Base-by-base conservation (phyloP, 2,329 filamentous ascomycete species). In the Exophiala bonariae region DNA sequence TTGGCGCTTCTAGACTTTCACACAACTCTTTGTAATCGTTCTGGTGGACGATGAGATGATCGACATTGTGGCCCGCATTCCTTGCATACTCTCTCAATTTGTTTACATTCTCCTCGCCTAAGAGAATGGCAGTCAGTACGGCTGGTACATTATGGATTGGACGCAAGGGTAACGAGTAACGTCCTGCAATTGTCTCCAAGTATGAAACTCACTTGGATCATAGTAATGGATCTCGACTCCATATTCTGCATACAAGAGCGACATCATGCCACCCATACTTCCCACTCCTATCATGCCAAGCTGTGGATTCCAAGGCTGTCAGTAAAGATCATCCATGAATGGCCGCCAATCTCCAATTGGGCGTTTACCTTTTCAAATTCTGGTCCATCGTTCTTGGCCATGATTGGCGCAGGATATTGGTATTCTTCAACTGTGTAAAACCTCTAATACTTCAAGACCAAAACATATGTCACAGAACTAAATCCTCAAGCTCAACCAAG, bases 231-330 rank as follows among this genome's bases (percentile, higher is more conserved):
- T 75, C 17, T 76, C 64, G 22, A 78, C 65, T 23, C 73, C 77
- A 36, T 78, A 68, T 54, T 83, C 80, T 13, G 79, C 79, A 50
- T 82, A 78, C 3, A 82, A 69, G 11, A 83, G 65, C 8, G 77
- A 71, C 73, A 83, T 78, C 47, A 75, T 77, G 3, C 73, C 75
- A n/a, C 80, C 81, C 77, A 82, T 84, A 56, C 72, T 76, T 3
- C 79, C 79, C 14, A 74, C 77, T 17, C 78, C 79, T 37, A 57
- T 41, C 49, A 59, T 54, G 36, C 54, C 54, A 41, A 59, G 30
- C 56, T 59, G 28, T 33, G 38, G n/a, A 22, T 42, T 17, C 16
- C 9, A 14, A 23, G 17, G 36, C 36, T n/a, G 18, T 9, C 17
- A 3, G 10, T n/a, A n/a, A n/a, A n/a, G n/a, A n/a, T 13, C 4